These are phyloP conservation scores for Cyanidioschyzon merolae DNA, from an alignment of 23 red algal genomes.

Conservation along the genomic window DNA sequence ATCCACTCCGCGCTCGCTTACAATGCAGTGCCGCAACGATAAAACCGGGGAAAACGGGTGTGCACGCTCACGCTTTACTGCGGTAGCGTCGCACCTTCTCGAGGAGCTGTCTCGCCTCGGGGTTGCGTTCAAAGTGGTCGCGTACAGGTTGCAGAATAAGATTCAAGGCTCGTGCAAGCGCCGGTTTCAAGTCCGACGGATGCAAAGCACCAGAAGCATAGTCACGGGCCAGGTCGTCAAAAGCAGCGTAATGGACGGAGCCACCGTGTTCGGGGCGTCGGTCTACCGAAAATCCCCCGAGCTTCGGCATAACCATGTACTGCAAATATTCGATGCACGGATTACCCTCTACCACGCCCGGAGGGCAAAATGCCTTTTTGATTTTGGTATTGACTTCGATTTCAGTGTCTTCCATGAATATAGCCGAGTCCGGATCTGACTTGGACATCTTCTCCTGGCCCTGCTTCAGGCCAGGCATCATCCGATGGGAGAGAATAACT, in stretches of 20 bases:
- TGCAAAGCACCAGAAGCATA: constrained; percentile 64
- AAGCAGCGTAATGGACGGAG: constrained; percentile 28
- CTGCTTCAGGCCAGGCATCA: constrained; percentile 93
- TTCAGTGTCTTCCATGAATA: constrained; percentile 97
- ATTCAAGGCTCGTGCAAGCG: constrained; percentile 70
- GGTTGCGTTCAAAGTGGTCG: constrained; percentile 72
- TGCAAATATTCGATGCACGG: constrained; percentile 82
- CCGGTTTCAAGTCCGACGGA: constrained; percentile 86
- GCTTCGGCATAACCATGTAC: constrained; percentile 62
- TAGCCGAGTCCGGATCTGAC: constrained; percentile 83
- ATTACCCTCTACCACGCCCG: constrained; percentile 53
- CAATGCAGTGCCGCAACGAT: no score
- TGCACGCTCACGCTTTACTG: not conserved
- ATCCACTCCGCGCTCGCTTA: no score
- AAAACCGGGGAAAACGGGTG: no score
- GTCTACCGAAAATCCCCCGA: constrained; percentile 27
- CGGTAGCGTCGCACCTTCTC: constrained; percentile 65
- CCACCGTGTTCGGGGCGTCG: constrained; percentile 72
- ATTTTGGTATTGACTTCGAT: constrained; percentile 86
- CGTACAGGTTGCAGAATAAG: constrained; percentile 77
- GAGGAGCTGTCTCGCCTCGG: constrained; percentile 48
- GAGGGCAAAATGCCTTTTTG: constrained; percentile 86
- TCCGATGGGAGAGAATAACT: constrained; percentile 91
- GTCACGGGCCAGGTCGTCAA: constrained; percentile 40
- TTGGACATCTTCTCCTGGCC: constrained; percentile 99